Conservation (phyloP, 2,329 filamentous ascomycete species). For the Triangularia setosa region DNA sequence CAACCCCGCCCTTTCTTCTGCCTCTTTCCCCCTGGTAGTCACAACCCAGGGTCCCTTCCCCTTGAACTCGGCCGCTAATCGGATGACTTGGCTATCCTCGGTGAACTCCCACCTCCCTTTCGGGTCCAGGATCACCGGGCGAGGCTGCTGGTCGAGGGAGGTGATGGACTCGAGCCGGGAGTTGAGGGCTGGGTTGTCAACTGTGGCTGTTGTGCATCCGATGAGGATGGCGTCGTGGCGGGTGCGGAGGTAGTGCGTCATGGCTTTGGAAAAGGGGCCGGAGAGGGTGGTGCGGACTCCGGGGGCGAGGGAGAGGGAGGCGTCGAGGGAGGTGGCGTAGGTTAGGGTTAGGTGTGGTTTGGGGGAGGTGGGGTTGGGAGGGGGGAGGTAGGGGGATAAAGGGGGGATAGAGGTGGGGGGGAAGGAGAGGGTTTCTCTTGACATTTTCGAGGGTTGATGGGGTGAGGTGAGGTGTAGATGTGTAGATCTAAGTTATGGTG, state of each 20-base stretch:
- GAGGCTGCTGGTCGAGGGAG: constrained; percentile 58
- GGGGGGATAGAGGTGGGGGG: constrained; percentile 12
- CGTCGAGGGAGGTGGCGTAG: constrained; percentile 87
- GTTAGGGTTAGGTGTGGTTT: constrained; percentile 65
- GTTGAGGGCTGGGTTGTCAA: constrained; percentile 83
- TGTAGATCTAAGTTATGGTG: neutral
- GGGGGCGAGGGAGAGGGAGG: constrained; percentile 69
- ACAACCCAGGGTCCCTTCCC: constrained; percentile 75
- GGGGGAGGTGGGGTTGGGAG: constrained; percentile 16
- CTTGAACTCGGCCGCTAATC: constrained; percentile 57
- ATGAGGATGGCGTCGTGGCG: constrained; percentile 81
- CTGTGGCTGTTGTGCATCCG: constrained; percentile 77
- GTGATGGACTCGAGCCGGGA: constrained; percentile 58
- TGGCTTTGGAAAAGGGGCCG: constrained; percentile 76
- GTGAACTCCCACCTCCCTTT: constrained; percentile 66
- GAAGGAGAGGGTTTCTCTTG: constrained; percentile 22
- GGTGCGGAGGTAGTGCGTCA: constrained; percentile 88
- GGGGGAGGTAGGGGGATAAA: constrained; percentile 18
- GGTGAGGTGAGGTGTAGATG: neutral
- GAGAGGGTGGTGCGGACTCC: constrained; percentile 81
- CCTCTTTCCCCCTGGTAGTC: constrained; percentile 42
- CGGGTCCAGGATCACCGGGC: constrained; percentile 80
- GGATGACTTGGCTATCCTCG: constrained; percentile 60
- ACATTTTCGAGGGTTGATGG: neutral
- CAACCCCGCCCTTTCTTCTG: constrained; percentile 36